A percentile compares a stretch with the other conserved stretches of the same genome.
Evolutionary conservation across 2,329 filamentous ascomycete genomes (phyloP).

Genomic region (Aspergillus sp.): DNA sequence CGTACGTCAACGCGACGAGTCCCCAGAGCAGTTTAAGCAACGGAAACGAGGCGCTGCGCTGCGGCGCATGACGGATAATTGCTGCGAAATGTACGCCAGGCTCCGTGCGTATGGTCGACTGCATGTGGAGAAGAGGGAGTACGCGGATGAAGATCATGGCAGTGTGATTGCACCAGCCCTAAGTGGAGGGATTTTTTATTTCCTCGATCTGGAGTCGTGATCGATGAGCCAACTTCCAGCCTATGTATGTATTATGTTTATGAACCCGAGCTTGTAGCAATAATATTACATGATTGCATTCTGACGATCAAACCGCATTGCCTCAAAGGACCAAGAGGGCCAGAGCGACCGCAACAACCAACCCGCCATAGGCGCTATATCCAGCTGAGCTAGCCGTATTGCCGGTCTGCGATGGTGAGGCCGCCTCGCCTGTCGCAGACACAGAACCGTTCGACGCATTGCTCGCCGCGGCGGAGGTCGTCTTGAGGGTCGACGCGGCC

Average conservation of each 20-base stretch:
- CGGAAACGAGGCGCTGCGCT: constrained; percentile 13
- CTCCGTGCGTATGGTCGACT: constrained; percentile 15
- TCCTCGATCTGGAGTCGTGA: constrained; percentile 10
- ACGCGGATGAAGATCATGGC: constrained; percentile 31
- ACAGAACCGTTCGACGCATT: neutral
- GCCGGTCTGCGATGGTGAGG: neutral
- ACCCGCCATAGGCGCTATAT: neutral
- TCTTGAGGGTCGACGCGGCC: neutral
- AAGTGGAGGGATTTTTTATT: constrained; percentile 20
- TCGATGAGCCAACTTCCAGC: neutral
- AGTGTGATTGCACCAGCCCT: constrained; percentile 29
- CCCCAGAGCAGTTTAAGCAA: constrained; percentile 28
- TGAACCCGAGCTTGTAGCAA: neutral
- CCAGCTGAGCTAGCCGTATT: neutral
- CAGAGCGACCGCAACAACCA: neutral
- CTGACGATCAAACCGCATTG: neutral
- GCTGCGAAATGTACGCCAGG: constrained; percentile 17
- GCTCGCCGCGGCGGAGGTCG: neutral
- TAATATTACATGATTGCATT: neutral
- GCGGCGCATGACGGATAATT: constrained; percentile 26
- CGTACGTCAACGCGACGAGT: constrained; percentile 24
- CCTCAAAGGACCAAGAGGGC: neutral
- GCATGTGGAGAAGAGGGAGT: constrained; percentile 17
- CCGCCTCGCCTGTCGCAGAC: neutral
- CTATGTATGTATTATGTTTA: neutral